These are phyloP conservation scores for Trichocomaceae sp. DNA, from an alignment of 2,329 filamentous ascomycete species.

Conservation along the genomic window DNA sequence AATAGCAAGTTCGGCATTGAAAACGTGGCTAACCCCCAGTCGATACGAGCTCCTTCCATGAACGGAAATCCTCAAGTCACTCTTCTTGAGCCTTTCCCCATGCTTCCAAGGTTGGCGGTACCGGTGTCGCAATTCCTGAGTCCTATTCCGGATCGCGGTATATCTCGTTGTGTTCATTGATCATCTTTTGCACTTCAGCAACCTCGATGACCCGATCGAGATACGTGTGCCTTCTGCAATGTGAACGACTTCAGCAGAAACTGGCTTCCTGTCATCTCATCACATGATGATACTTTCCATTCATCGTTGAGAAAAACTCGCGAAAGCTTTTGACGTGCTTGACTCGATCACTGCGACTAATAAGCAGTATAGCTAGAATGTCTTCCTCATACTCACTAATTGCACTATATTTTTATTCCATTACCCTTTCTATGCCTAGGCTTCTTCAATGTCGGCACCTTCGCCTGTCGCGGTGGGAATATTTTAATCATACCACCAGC, in stretches of 20 bases:
- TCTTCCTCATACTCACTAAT: conserved; percentile 77
- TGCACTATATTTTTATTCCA: conserved; percentile 90
- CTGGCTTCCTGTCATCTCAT: conserved; percentile 52
- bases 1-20: no score
- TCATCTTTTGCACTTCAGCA: conserved; percentile 77
- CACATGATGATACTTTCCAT: conserved; percentile 50
- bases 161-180: conserved; percentile 73
- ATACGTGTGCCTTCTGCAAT: conserved; percentile 67
- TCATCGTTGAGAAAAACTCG: conserved; percentile 75
- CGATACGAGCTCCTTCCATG: no score
- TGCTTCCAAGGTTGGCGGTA: no score
- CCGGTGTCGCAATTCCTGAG: no score
- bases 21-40: no score
- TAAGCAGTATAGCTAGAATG: conserved; percentile 76
- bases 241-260: conserved; percentile 75
- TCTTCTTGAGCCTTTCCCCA: no score
- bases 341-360: conserved; percentile 68
- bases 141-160: conserved; percentile 25
- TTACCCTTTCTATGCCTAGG: conserved; percentile 80
- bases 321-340: conserved; percentile 73
- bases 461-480: conserved; percentile 82
- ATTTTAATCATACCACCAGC: conserved; percentile 93
- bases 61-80: no score
- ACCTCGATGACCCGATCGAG: conserved; percentile 75
- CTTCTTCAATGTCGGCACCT: conserved; percentile 74